Conservation (phyloP, 1,284 basidiomycete genomes). For the Ganoderma resinaceum region DNA sequence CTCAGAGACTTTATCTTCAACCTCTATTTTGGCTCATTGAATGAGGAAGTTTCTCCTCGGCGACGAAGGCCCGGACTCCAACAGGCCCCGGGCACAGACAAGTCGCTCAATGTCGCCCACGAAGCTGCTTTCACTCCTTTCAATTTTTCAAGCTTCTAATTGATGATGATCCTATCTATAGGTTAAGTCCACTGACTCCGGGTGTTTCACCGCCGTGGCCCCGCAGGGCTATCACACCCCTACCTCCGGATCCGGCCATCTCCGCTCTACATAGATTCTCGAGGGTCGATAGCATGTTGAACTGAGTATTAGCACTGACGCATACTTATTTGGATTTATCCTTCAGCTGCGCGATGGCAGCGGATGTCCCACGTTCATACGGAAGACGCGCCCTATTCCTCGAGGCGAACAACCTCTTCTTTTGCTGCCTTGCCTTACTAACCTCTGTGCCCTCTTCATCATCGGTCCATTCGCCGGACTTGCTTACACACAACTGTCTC, state of each 20-base stretch:
- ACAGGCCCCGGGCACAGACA: neutral
- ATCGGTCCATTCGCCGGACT: neutral
- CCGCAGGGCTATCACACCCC: neutral
- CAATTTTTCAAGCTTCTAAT: neutral
- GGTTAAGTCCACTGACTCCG: neutral
- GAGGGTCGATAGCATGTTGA: neutral
- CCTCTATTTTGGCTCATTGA: too few relatives aligned
- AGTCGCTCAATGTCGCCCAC: neutral
- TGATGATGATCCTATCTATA: neutral
- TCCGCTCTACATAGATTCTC: neutral
- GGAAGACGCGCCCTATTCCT: neutral
- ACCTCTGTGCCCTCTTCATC: neutral
- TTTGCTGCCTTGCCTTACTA: neutral
- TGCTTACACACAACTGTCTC: neutral
- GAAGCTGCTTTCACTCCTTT: neutral
- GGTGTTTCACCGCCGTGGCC: neutral
- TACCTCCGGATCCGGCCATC: slow-evolving; percentile 2
- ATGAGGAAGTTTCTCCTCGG: too few relatives aligned
- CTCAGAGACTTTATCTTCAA: too few relatives aligned
- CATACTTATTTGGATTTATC: neutral
- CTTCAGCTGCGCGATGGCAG: neutral
- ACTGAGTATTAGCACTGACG: neutral
- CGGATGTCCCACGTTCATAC: slow-evolving; percentile 3
- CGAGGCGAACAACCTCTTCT: neutral
- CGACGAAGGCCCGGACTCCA: neutral